Conservation (phyloP, 208 protist genomes). For the Trypanosoma grayi region DNA sequence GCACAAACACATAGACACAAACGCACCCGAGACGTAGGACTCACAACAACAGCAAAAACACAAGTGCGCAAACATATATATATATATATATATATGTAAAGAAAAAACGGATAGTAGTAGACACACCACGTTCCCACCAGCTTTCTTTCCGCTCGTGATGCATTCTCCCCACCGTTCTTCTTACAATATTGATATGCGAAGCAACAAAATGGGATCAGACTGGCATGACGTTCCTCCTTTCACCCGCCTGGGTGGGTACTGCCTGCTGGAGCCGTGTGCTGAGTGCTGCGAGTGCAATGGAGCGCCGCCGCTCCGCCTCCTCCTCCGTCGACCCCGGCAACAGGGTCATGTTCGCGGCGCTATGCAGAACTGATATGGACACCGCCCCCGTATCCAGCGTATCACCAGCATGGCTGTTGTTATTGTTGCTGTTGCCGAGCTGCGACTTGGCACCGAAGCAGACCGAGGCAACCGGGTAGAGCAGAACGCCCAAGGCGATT, state of each 20-base stretch:
- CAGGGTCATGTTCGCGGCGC: constrained; percentile 4
- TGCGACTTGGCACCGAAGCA: not conserved
- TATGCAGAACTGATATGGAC: constrained; percentile 10
- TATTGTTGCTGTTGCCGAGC: not conserved
- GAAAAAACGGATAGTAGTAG: too few relatives aligned
- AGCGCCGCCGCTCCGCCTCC: constrained; percentile 73
- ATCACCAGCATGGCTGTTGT: not conserved
- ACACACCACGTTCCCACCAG: too few relatives aligned
- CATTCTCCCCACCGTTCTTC: too few relatives aligned
- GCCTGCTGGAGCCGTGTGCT: constrained; percentile 40
- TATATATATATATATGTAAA: too few relatives aligned
- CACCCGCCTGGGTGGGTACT: not conserved
- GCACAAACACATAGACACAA: too few relatives aligned
- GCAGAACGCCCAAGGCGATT: constrained; percentile 8
- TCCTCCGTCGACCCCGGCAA: constrained; percentile 71
- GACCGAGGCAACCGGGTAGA: constrained; percentile 5
- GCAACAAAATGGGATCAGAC: too few relatives aligned
- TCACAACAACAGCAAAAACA: too few relatives aligned
- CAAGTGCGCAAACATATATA: too few relatives aligned
- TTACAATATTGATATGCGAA: too few relatives aligned
- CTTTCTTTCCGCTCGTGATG: too few relatives aligned
- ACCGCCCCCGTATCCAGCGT: not conserved
- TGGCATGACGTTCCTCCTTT: not conserved
- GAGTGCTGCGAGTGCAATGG: constrained; percentile 66
- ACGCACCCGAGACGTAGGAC: too few relatives aligned